Percentiles rank a stretch among this genome's conserved stretches.
Evolutionary conservation across 768 basidiomycete species (phyloP).

Genomic region (Boletus reticulatus): DNA sequence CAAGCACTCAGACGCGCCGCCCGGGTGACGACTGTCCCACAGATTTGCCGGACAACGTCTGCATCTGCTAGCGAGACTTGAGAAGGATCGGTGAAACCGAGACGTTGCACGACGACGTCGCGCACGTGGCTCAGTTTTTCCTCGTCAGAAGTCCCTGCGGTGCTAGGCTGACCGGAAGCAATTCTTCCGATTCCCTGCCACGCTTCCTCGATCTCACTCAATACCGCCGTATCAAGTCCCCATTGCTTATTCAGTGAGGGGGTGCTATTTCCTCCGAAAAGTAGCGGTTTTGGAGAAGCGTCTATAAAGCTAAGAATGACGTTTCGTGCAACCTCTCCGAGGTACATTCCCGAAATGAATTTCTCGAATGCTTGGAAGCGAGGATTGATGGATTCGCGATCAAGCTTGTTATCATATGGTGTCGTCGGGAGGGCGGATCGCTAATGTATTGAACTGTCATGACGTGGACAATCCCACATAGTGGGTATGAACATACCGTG

Average conservation of each 20-base stretch:
- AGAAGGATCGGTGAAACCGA: constrained; percentile 51
- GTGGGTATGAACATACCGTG: constrained; percentile 49
- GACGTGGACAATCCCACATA: background rate
- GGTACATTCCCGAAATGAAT: constrained; percentile 98
- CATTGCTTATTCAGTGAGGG: constrained; percentile 80
- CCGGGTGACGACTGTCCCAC: constrained; percentile 71
- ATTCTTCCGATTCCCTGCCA: constrained; percentile 52
- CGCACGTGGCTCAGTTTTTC: constrained; percentile 54
- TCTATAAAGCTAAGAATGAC: constrained; percentile 81
- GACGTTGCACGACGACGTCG: constrained; percentile 55
- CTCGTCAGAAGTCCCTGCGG: constrained; percentile 1
- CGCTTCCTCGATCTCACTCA: constrained; percentile 79
- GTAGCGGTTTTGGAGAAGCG: constrained; percentile 61
- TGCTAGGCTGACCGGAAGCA: constrained; percentile 20
- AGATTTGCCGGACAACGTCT: constrained; percentile 81
- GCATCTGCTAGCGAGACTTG: constrained; percentile 60
- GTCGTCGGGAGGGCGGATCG: constrained; percentile 84
- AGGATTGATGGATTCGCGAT: constrained; percentile 94
- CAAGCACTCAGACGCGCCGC: constrained; percentile 83
- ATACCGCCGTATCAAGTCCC: constrained; percentile 91
- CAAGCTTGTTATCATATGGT: constrained; percentile 87
- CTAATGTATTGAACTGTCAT: constrained; percentile 35
- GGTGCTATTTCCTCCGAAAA: constrained; percentile 83
- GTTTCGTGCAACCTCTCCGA: constrained; percentile 91
- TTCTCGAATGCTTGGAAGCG: constrained; percentile 94